Conservation (phyloP, 176 grass and related monocot species). For the Eleusine coracana region DNA sequence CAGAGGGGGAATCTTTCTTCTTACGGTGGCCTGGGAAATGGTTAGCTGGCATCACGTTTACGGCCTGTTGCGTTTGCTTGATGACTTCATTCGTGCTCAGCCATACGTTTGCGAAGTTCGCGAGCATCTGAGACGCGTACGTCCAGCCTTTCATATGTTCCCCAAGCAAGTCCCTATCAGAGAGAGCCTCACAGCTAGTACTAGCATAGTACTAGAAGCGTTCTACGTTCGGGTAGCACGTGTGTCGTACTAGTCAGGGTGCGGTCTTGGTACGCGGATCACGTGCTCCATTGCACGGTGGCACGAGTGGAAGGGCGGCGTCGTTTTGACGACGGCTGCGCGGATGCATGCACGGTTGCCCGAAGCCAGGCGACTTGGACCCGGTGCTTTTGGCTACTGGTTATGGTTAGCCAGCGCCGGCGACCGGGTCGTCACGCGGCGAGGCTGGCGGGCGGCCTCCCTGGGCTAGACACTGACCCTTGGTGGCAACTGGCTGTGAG, state of each 20-base stretch:
- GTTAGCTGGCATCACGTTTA: neutral
- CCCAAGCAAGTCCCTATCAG: neutral
- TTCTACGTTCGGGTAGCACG: neutral
- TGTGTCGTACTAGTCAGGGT: slow-evolving; percentile 13
- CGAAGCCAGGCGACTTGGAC: slow-evolving; percentile 44
- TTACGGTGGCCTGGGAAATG: neutral
- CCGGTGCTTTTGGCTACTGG: neutral
- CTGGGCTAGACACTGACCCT: slow-evolving; percentile 59
- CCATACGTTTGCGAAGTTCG: too few species aligned
- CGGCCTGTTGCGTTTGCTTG: neutral
- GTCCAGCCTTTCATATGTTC: neutral
- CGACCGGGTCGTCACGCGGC: slow-evolving; percentile 61
- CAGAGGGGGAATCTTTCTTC: slow-evolving; percentile 32
- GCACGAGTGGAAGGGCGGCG: neutral
- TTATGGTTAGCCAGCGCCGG: slow-evolving; percentile 19
- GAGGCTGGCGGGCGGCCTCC: slow-evolving; percentile 19
- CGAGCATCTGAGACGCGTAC: neutral
- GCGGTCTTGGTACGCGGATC: slow-evolving; percentile 5
- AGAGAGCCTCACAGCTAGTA: too few species aligned
- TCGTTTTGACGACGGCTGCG: neutral
- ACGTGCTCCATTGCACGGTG: slow-evolving; percentile 15
- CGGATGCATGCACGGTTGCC: slow-evolving; percentile 1
- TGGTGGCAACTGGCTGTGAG: neutral
- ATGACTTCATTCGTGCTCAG: too few species aligned
- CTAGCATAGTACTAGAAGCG: too few species aligned